Evolutionary conservation across 495 filamentous ascomycete genomes (phyloP).

Genomic region (Podospora pseudopauciseta): DNA sequence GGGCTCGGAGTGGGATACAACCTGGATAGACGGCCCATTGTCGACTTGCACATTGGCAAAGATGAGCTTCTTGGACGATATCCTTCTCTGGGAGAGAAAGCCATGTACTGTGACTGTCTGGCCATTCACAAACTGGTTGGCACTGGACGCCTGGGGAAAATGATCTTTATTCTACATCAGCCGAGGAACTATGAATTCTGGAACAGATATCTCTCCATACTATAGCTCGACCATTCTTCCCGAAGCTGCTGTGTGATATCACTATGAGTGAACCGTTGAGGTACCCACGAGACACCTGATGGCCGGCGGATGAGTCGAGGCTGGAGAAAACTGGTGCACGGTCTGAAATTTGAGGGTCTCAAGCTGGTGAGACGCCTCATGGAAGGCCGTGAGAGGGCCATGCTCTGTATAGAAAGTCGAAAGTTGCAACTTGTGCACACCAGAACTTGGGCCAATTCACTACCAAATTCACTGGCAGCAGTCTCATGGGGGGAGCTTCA

Average conservation of each 20-base stretch:
- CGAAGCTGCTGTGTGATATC: conserved; percentile 20
- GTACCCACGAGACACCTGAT: conserved; percentile 7
- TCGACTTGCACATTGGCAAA: conserved; percentile 59
- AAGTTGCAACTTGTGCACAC: not conserved
- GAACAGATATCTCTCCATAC: conserved; percentile 18
- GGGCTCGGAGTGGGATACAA: conserved; percentile 32
- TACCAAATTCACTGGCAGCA: not conserved
- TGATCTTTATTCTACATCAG: conserved; percentile 39
- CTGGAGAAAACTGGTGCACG: not conserved
- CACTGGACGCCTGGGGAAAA: conserved; percentile 48
- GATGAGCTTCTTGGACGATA: conserved; percentile 61
- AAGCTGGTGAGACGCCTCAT: conserved; percentile 25
- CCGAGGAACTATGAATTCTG: not conserved
- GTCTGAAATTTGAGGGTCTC: conserved; percentile 4
- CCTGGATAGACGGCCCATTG: conserved; percentile 31
- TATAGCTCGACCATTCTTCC: conserved; percentile 31
- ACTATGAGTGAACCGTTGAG: conserved; percentile 18
- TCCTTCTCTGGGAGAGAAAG: conserved; percentile 61
- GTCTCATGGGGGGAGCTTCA: conserved; percentile 4
- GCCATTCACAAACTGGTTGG: conserved; percentile 37
- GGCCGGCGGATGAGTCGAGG: conserved; percentile 6
- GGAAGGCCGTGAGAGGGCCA: conserved; percentile 24
- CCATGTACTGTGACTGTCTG: conserved; percentile 62
- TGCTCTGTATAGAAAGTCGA: conserved; percentile 10
- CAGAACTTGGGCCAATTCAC: not conserved